Evolutionary conservation across 2,329 filamentous ascomycete genomes (phyloP), one percentile per base, ranked within the genome.

Genomic region (Thielaviopsis punctulata): DNA sequence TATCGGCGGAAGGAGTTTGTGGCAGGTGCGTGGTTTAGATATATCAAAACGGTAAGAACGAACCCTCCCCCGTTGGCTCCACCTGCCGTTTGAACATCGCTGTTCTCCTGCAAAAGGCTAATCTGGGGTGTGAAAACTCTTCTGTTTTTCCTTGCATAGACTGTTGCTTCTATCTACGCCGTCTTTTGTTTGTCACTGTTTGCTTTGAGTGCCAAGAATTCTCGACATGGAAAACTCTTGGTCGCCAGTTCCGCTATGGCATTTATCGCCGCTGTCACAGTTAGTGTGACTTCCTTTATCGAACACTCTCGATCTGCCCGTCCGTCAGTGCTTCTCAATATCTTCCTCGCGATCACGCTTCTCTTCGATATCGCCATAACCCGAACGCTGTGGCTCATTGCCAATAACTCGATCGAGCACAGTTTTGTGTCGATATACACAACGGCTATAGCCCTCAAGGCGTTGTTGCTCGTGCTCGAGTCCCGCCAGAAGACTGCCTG

Each of bases 361-460:
- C 57, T 75, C 1, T 63, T 73, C 21, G 73, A 75, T 36, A 58
- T 65, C 2, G 64, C 64, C 0, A 68, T 68, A 54, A 60, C 62
- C 0, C 63, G 73, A 5, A 73, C 71, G 0, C 56, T 69, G 2
- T 73, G 68, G 63, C 61, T 73, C 33, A 55, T 60, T 41, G 58
- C 58, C 47, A 25, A 44, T 7, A 58, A 46, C 8, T 47, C 52
- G 5, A 25, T 51, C 3, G 54, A 56, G 8, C 43, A 33, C 15
- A 56, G 59, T 6, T 64, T 60, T 23, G 60, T 63, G 1, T 59
- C 62, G 2, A 53, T 70, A 0, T 66, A 68, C 24, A 67, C 64
- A 1, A 59, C 62, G 0, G 61, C 63, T 0, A 52, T 68, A 2
- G 65, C 56, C 1, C 21, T 68, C 46, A 72, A 71, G 50, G 55